Base-by-base conservation (phyloP, 441 rosid species). In the Populus hybrid region DNA sequence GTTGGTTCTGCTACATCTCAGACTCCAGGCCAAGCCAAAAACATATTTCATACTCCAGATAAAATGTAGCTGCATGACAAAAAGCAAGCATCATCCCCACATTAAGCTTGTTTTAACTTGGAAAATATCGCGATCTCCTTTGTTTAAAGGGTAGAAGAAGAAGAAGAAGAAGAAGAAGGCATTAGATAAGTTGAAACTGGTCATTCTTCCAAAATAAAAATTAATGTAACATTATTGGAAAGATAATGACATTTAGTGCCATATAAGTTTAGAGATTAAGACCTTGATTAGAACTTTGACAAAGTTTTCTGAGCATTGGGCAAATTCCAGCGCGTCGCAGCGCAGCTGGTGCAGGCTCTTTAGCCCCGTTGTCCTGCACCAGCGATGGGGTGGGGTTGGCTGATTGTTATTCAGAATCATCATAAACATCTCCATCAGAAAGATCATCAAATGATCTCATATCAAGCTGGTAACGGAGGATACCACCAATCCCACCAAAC, bases 401-500 rank as follows among this genome's bases (percentile, higher is more conserved):
- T 92, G 92, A 92, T 89, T 88, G 92, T 91, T 89, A 91, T 89
- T 92, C 94, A 81, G 89, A 87, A 71, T 91, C 97, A 79, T 84
- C 94, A 35, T 88, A 81, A 30, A 82, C 78, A 77, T 89, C 90
- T 59, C 78, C 90, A 76, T 92, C 98, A 1, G 95, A 92, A 42
- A 83, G 10, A 19, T 90, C 94, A 78, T 94, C 96, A 50, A 91
- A 92, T 0, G 90, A 64, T 72, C 92, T 86, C 90, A 92, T 84
- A 82, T 94, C 96, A n/a, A 94, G 87, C 84, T 89, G 94, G 86
- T 93, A 93, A 42, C 97, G 87, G 66, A 93, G 94, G 79, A 93
- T 85, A 34, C 98, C 97, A 36, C 98, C 98, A 71, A 92, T 91
- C 67, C 96, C 97, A 6, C 98, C 98, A 82, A 94, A 94, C 6